Percentiles rank a stretch among this genome's conserved stretches.
Evolutionary conservation across 176 grass and related monocot genomes (phyloP).

Genomic region (Zea luxurians): DNA sequence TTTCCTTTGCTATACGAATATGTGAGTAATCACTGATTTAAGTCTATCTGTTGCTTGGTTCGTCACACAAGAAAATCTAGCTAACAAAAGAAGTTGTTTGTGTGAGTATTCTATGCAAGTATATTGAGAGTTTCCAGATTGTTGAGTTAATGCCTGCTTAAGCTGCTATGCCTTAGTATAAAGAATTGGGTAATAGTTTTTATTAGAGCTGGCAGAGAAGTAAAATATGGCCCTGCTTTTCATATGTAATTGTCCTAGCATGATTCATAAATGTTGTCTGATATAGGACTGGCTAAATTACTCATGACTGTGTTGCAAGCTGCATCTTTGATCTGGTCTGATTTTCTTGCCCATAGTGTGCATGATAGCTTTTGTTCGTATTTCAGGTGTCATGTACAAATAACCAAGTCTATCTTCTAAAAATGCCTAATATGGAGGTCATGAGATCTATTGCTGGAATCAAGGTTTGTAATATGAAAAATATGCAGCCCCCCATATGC

Average conservation of each 20-base stretch:
- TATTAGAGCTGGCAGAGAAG: background rate
- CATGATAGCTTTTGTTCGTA: background rate
- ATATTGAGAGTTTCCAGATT: background rate
- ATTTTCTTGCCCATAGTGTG: slow-evolving; percentile 1
- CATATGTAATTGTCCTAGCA: background rate
- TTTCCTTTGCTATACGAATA: slow-evolving; percentile 4
- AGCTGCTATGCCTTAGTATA: slow-evolving; percentile 7
- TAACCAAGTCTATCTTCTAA: slow-evolving; percentile 76
- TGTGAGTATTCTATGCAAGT: background rate
- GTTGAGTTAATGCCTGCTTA: background rate
- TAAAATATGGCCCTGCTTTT: slow-evolving; percentile 1
- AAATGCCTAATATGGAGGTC: slow-evolving; percentile 95
- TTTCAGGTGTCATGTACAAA: slow-evolving; percentile 81
- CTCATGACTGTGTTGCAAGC: background rate
- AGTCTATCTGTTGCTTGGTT: background rate
- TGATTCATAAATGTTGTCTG: background rate
- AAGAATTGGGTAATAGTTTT: slow-evolving; percentile 10
- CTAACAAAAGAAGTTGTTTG: background rate
- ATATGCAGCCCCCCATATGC: background rate
- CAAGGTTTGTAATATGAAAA: slow-evolving; percentile 65
- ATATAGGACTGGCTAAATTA: background rate
- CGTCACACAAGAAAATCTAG: background rate
- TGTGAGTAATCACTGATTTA: background rate
- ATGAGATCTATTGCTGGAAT: slow-evolving; percentile 86
- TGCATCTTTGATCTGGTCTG: slow-evolving; percentile 20